Percentiles rank a stretch among this genome's conserved stretches.
Evolutionary conservation across 805 yeast species (phyloP).

Genomic region (Yarrowia phangngaensis): DNA sequence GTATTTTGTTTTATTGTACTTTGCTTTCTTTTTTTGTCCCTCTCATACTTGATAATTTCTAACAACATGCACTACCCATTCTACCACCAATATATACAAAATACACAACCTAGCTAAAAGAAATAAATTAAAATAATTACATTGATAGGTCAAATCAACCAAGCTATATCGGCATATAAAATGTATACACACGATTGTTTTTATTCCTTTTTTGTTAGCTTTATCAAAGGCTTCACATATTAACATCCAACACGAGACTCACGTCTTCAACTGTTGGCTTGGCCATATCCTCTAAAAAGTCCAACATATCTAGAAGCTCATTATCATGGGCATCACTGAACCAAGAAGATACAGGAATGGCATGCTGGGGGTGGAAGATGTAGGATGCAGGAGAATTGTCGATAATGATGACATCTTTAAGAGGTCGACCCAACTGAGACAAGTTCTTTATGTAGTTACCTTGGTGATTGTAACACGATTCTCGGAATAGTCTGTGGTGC

Average conservation of each 20-base stretch:
- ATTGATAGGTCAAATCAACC: conserved; percentile 13
- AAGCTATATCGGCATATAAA: no score
- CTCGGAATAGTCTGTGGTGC: conserved; percentile 91
- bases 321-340: conserved; percentile 97
- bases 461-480: conserved; percentile 87
- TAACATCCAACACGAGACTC: conserved; percentile 74
- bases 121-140: conserved; percentile 21
- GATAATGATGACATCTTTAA: conserved; percentile 77
- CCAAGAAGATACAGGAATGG: conserved; percentile 96
- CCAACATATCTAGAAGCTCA: conserved; percentile 86
- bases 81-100: no score
- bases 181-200: conserved; percentile 5
- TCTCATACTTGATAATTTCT: no score
- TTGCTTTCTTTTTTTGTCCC: no score
- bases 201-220: no score
- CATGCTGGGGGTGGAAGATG: conserved; percentile 95
- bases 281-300: conserved; percentile 83
- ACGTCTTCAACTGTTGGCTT: conserved; percentile 74
- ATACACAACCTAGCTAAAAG: no score
- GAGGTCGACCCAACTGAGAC: conserved; percentile 90
- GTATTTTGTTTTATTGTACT: no score
- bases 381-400: conserved; percentile 99
- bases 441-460: conserved; percentile 93
- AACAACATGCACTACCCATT: no score
- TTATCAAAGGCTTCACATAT: conserved; percentile 28